Conservation (phyloP, 1,284 basidiomycete species). For the Marasmius oreades region DNA sequence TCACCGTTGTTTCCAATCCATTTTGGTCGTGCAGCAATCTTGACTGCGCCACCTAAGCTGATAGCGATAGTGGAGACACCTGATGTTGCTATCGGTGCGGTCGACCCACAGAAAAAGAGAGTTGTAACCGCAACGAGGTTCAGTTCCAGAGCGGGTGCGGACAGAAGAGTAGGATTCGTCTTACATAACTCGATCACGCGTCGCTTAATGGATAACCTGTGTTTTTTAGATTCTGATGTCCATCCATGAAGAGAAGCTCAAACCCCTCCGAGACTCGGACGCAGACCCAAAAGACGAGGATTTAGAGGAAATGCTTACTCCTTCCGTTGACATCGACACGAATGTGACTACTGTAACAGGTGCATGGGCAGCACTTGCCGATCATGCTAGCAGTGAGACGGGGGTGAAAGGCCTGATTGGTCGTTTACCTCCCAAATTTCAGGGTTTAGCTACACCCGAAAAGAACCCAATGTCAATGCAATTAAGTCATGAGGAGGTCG, state of each 20-base stretch:
- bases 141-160: slow-evolving; percentile 75
- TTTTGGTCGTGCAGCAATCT: slow-evolving; percentile 64
- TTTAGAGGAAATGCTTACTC: slow-evolving; percentile 15
- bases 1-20: slow-evolving; percentile 39
- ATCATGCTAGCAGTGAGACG: slow-evolving; percentile 24
- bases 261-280: slow-evolving; percentile 11
- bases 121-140: slow-evolving; percentile 85
- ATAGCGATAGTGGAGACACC: slow-evolving; percentile 81
- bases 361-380: slow-evolving; percentile 62
- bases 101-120: slow-evolving; percentile 75
- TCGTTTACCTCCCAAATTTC: slow-evolving; percentile 58
- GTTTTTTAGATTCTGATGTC: slow-evolving; percentile 69
- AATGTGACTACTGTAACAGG: slow-evolving; percentile 60
- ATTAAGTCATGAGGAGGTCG: slow-evolving; percentile 80
- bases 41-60: slow-evolving; percentile 75
- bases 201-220: neutral
- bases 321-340: slow-evolving; percentile 51
- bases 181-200: slow-evolving; percentile 4
- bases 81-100: slow-evolving; percentile 78
- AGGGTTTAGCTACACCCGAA: slow-evolving; percentile 73
- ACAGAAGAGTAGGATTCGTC: slow-evolving; percentile 57
- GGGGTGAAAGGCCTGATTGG: slow-evolving; percentile 58
- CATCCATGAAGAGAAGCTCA: slow-evolving; percentile 62
- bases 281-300: slow-evolving; percentile 29
- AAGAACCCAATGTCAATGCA: slow-evolving; percentile 91